Conservation (phyloP, 257 asterid genomes). For the Mitragyna speciosa region DNA sequence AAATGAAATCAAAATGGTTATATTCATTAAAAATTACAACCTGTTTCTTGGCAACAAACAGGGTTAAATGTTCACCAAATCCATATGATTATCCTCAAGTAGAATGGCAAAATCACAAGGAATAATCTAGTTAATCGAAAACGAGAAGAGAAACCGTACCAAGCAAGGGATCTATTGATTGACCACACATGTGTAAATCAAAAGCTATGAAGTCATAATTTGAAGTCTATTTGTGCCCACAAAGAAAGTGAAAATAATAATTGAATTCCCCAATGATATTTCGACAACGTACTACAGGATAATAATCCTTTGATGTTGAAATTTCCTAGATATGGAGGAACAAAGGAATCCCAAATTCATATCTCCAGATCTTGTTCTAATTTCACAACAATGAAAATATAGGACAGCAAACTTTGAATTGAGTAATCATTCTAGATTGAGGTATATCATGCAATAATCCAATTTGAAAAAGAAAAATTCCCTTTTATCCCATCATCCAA, state of each 20-base stretch:
- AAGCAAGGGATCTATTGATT: neutral
- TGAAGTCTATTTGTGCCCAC: neutral
- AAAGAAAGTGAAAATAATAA: neutral
- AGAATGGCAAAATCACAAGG: slow-evolving; percentile 1
- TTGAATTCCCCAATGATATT: neutral
- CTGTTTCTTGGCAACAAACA: slow-evolving; percentile 3
- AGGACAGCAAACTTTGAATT: neutral
- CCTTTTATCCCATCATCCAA: neutral
- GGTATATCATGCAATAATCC: neutral
- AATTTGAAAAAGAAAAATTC: too few relatives aligned
- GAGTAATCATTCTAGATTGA: neutral
- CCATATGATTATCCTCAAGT: neutral
- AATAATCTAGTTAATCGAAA: neutral
- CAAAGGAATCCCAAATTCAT: neutral
- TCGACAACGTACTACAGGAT: neutral
- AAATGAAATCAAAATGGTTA: neutral
- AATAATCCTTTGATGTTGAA: neutral
- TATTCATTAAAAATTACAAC: neutral
- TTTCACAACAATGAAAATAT: neutral
- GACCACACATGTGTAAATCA: neutral
- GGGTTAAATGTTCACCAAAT: neutral
- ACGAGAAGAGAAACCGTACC: neutral
- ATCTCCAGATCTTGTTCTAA: slow-evolving; percentile 14
- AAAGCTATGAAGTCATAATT: neutral
- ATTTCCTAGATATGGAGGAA: neutral